Evolutionary conservation across 1,139 yeast species (phyloP), one percentile per base, ranked within the genome.

Genomic region (Scheffersomyces insectosa): DNA sequence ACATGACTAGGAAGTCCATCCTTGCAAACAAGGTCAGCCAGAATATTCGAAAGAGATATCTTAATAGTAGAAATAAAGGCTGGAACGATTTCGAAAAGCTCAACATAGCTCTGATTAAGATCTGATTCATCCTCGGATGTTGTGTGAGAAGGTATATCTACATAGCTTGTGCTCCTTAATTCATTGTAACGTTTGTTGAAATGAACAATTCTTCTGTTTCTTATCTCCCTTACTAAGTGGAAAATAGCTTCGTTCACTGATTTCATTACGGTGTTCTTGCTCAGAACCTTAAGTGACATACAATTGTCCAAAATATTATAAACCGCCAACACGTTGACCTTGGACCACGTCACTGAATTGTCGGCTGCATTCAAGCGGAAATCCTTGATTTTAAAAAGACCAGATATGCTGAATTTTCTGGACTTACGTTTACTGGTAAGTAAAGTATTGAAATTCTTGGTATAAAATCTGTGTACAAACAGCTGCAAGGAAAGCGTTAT

Each of bases 191-290:
- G 58, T 29, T 51, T 50, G 45, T 72, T 73, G 20, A 57, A 60
- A 23, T 61, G 54, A 3, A 48, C 40, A 23, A 62, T 61, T 28
- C 50, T 53, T 40, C 68, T 60, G 40, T 70, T 70, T 36, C 71
- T 52, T 10, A 71, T 47, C 42, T 62, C 63, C 42, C 75, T 53
- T 2, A 70, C 67, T 28, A 72, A 52, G 36, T 67, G 66, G 51
- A 74, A 74, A 7, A 74, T 59, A 25, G 65, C 67, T 34, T 63
- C 67, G 51, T 74, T 74, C 11, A 72, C 65, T 0, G 77, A 71
- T 28, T 60, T 64, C 28, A 72, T 41, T 42, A 60, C 61, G 13
- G 69, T 42, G 12, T 56, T 54, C 45, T 67, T 71, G 28, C 63
- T 57, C 15, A 60, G 50, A 11, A 67, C 38, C 38, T 63, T 61